Evolutionary conservation across 2,329 filamentous ascomycete genomes (phyloP).

Genomic region (Huntiella bhutanensis): DNA sequence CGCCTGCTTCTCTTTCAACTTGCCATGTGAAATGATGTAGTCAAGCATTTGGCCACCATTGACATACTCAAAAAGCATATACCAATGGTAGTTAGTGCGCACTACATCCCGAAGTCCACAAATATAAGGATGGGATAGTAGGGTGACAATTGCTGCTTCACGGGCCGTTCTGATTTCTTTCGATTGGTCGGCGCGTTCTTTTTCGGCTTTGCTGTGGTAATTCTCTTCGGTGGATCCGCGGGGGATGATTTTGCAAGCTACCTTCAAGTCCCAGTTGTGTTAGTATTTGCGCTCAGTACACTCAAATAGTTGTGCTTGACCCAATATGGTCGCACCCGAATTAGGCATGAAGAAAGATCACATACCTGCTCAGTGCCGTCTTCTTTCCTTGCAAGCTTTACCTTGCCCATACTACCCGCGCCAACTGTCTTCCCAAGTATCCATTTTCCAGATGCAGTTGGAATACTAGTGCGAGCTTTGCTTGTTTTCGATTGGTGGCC

Average conservation of each 20-base stretch:
- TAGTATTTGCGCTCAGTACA: background rate
- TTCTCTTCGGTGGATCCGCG: constrained; percentile 77
- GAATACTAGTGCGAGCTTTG: constrained; percentile 61
- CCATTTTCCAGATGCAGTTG: constrained; percentile 82
- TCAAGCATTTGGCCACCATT: constrained; percentile 99
- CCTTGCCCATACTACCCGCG: constrained; percentile 96
- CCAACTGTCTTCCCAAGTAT: constrained; percentile 91
- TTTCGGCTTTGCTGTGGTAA: constrained; percentile 48
- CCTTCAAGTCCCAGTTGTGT: constrained; percentile 29
- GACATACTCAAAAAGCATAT: constrained; percentile 98
- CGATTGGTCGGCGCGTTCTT: constrained; percentile 82
- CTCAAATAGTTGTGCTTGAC: background rate
- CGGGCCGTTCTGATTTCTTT: constrained; percentile 90
- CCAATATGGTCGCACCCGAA: background rate
- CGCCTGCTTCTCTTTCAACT: constrained; percentile 94
- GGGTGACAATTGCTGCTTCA: constrained; percentile 88
- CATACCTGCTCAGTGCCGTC: constrained; percentile 79
- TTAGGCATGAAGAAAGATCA: background rate
- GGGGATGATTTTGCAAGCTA: constrained; percentile 93
- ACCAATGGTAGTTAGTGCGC: constrained; percentile 95
- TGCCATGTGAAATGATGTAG: constrained; percentile 96
- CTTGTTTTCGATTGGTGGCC: constrained; percentile 23
- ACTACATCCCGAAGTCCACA: constrained; percentile 92
- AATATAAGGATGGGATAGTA: constrained; percentile 87
- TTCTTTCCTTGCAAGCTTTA: constrained; percentile 81